A percentile compares a stretch with the other conserved stretches of the same genome.
These are phyloP conservation scores for Coemansia pectinata DNA, from an alignment of 192 early-diverging fungal genomes.

Conservation along the genomic window DNA sequence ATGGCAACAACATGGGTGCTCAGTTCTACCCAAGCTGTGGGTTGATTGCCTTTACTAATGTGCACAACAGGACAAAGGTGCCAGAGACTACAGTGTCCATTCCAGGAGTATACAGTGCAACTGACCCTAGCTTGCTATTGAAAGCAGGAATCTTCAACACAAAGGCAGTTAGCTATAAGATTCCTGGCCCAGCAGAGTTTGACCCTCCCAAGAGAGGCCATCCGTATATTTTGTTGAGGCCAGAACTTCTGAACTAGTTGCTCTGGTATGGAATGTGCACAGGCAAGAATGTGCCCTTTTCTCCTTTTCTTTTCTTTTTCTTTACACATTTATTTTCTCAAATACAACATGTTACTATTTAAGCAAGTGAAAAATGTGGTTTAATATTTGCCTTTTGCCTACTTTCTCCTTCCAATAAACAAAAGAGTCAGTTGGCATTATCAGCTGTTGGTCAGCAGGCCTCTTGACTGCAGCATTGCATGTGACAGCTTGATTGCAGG, in stretches of 20 bases:
- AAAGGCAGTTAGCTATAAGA: background rate
- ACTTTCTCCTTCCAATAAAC: background rate
- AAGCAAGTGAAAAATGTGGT: too few relatives aligned
- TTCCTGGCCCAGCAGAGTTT: conserved; percentile 3
- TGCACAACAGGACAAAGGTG: background rate
- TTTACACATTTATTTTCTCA: background rate
- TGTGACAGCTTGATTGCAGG: background rate
- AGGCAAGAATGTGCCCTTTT: too few relatives aligned
- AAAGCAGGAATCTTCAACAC: background rate
- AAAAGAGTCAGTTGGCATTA: too few relatives aligned
- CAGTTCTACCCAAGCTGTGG: conserved; percentile 2
- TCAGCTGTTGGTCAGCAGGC: background rate
- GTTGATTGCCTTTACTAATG: background rate
- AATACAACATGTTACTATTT: background rate
- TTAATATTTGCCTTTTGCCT: background rate
- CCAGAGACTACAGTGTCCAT: background rate
- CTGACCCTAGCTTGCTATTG: background rate
- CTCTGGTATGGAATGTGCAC: background rate
- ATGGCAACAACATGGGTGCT: background rate
- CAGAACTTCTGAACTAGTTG: background rate
- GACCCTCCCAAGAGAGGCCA: background rate
- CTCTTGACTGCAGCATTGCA: background rate
- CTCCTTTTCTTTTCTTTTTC: background rate
- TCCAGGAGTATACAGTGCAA: conserved; percentile 3
- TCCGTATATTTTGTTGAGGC: background rate